Evolutionary conservation across 768 basidiomycete genomes (phyloP).

Genomic region (Suillus cothurnatus): DNA sequence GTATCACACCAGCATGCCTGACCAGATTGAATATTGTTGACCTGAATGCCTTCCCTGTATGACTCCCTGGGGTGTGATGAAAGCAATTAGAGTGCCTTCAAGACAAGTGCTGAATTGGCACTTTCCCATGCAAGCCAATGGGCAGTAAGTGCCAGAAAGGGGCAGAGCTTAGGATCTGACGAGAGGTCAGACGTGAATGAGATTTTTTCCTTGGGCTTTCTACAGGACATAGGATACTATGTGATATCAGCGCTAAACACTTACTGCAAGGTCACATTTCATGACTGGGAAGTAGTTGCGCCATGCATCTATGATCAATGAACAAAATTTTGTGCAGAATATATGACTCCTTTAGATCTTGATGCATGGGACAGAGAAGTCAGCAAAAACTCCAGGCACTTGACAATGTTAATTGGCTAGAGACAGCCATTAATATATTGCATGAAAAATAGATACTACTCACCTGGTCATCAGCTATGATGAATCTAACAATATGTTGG

Average conservation of each 20-base stretch:
- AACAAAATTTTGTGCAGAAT: too few relatives aligned
- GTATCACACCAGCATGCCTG: background rate
- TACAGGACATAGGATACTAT: constrained; percentile 11
- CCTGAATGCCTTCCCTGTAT: constrained; percentile 11
- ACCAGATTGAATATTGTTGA: background rate
- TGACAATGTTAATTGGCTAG: constrained; percentile 31
- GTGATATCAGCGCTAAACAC: too few relatives aligned
- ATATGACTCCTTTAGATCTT: too few relatives aligned
- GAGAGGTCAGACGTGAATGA: constrained; percentile 38
- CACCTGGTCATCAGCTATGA: too few relatives aligned
- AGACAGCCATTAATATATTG: background rate
- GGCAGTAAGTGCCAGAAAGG: constrained; percentile 36
- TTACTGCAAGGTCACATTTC: too few relatives aligned
- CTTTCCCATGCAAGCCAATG: constrained; percentile 26
- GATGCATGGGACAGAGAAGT: constrained; percentile 23
- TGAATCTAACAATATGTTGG: too few relatives aligned
- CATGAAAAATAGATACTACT: background rate
- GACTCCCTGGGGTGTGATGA: constrained; percentile 15
- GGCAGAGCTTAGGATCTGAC: constrained; percentile 26
- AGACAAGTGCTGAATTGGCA: background rate
- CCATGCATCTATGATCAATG: too few relatives aligned
- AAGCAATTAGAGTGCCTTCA: constrained; percentile 16
- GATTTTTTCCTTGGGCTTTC: constrained; percentile 6
- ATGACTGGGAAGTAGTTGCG: too few relatives aligned
- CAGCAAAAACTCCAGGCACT: constrained; percentile 25